These are phyloP conservation scores for Lachancea cidri DNA, from an alignment of 805 yeast genomes.

Conservation along the genomic window DNA sequence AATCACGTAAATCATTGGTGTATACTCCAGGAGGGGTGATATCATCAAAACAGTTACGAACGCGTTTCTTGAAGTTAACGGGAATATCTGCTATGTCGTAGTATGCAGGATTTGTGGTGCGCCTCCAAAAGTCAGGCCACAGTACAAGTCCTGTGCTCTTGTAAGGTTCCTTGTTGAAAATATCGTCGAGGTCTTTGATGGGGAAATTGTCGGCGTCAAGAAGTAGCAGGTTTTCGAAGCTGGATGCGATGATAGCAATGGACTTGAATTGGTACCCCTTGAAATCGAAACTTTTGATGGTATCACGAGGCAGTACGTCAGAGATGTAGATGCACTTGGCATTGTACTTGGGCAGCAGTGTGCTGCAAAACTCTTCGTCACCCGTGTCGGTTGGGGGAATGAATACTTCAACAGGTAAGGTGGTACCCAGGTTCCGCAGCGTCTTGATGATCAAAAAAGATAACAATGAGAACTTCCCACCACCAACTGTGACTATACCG, in stretches of 20 bases:
- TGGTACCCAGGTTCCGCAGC: conserved; percentile 60
- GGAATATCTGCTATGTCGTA: conserved; percentile 47
- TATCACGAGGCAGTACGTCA: conserved; percentile 44
- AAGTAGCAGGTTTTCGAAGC: conserved; percentile 68
- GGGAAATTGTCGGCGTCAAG: conserved; percentile 73
- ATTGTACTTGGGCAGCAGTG: conserved; percentile 55
- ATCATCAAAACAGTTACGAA: conserved; percentile 28
- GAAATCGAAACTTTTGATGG: conserved; percentile 39
- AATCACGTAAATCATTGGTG: conserved; percentile 7
- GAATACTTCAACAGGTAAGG: conserved; percentile 75
- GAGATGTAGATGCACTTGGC: conserved; percentile 56
- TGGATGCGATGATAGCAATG: conserved; percentile 66
- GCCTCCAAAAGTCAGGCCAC: conserved; percentile 77
- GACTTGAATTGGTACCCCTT: conserved; percentile 64
- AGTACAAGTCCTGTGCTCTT: conserved; percentile 47
- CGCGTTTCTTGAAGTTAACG: conserved; percentile 34
- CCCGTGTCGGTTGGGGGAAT: conserved; percentile 67
- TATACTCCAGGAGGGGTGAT: conserved; percentile 13
- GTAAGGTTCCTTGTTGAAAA: conserved; percentile 44
- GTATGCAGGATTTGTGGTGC: conserved; percentile 58
- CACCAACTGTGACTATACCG: conserved; percentile 73
- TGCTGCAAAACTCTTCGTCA: conserved; percentile 65
- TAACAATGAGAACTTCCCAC: conserved; percentile 64
- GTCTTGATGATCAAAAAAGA: conserved; percentile 48
- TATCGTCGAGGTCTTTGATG: conserved; percentile 42